Evolutionary conservation across 2,329 filamentous ascomycete genomes (phyloP), one percentile per base, ranked within the genome.

Genomic region (Domatiomyces catenatus): DNA sequence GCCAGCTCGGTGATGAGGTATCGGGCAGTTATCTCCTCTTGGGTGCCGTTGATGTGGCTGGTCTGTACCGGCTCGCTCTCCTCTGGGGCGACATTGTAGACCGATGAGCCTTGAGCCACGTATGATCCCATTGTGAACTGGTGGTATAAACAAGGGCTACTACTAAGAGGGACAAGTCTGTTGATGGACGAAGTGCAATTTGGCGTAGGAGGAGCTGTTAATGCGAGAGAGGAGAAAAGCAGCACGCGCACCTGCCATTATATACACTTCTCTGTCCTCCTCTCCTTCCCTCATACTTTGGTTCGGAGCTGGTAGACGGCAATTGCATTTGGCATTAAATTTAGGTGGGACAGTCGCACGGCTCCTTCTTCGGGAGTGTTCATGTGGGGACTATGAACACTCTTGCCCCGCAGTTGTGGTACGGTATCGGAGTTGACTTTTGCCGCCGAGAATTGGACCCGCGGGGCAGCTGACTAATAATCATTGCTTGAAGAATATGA

Each of bases 1-100:
- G 71, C 74, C n/a, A 76, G 62, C 60, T 75, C 72, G 1, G 71
- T 66, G 6, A 76, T 66, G 50, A 66, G 66, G 19, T 73, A 60
- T 19, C 73, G 68, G 52, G 72, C 66, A 12, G 74, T 64, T 3
- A 73, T 59, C 42, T 73, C 67, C 22, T 58, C 54, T 2, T 56
- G 47, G 7, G 61, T 58, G 48, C 73, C 73, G 58, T 74, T 74
- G 60, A 70, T 64, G 62, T 74, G 71, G 44, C 48, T 57, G 50
- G 55, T 56, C 42, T 51, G 44, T n/a, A 50, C 52, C 44, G 55
- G 57, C 51, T 61, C 54, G 19, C 51, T 54, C 47, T 61, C 60
- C 44, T 58, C 52, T 4, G 54, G 52, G 8, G 55, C 54, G 18
- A 62, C 53, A 54, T 62, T 62, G 56, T 62, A 62, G 5, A 47